Evolutionary conservation across 2,329 filamentous ascomycete genomes (phyloP).

Genomic region (Claviceps monticola): DNA sequence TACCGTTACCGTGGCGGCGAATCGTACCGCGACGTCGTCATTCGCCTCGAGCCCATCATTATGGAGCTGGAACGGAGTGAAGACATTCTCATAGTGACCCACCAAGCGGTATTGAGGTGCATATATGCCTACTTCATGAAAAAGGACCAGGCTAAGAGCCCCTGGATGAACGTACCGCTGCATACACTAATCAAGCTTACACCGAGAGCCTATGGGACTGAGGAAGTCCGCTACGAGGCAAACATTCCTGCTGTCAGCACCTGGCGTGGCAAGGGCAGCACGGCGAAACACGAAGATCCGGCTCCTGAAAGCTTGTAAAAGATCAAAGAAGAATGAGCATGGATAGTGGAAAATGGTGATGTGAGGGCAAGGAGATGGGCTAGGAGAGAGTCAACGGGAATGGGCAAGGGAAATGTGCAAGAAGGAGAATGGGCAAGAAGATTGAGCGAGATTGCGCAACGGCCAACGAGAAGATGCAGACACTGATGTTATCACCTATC

Average conservation of each 20-base stretch:
- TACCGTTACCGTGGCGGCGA: constrained; percentile 96
- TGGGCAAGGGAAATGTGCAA: too few species aligned
- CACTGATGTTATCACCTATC: too few species aligned
- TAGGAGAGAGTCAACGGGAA: too few species aligned
- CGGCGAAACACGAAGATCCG: constrained; percentile 71
- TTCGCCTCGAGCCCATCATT: constrained; percentile 95
- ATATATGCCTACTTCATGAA: constrained; percentile 99
- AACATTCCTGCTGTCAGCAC: constrained; percentile 94
- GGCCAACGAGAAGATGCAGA: too few species aligned
- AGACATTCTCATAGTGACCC: constrained; percentile 94
- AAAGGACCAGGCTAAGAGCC: constrained; percentile 78
- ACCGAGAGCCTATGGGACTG: constrained; percentile 83
- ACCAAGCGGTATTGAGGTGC: constrained; percentile 90
- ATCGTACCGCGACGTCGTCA: constrained; percentile 91
- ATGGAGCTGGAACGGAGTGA: constrained; percentile 96
- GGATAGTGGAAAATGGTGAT: too few species aligned
- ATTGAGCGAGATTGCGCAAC: too few species aligned
- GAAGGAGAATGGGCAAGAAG: too few species aligned
- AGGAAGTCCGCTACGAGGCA: constrained; percentile 75
- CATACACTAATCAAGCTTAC: constrained; percentile 96
- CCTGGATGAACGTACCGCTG: constrained; percentile 97
- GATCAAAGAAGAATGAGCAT: too few species aligned
- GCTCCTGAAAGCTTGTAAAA: constrained; percentile 21
- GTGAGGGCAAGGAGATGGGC: too few species aligned
- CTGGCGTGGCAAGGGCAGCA: constrained; percentile 86